Conservation (phyloP, 164 flowering plant genomes). For the Aristolochia californica region DNA sequence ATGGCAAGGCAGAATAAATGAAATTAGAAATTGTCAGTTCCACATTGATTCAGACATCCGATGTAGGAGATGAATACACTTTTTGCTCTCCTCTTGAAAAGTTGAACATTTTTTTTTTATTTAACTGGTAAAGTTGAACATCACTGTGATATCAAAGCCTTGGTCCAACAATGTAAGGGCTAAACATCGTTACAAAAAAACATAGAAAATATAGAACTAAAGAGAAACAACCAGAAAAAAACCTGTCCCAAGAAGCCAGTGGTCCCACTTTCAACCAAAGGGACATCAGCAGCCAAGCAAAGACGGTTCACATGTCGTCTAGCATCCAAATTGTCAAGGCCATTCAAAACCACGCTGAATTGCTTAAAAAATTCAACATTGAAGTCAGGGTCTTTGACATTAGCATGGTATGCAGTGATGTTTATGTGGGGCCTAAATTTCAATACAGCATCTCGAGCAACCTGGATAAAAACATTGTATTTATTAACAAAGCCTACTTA, state of each 20-base stretch:
- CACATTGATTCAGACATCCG: too few relatives aligned
- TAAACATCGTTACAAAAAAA: background rate
- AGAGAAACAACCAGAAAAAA: conserved; percentile 8
- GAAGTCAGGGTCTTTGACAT: conserved; percentile 81
- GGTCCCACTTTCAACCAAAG: conserved; percentile 96
- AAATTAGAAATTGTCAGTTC: too few relatives aligned
- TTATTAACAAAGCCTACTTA: background rate
- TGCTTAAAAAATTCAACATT: conserved; percentile 88
- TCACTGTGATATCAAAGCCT: too few relatives aligned
- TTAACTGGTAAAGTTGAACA: too few relatives aligned
- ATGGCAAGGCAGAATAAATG: too few relatives aligned
- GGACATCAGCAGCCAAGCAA: conserved; percentile 91
- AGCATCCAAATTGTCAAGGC: conserved; percentile 95
- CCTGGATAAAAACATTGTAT: conserved; percentile 36
- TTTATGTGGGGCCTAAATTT: conserved; percentile 74
- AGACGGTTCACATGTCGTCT: conserved; percentile 95
- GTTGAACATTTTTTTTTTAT: too few relatives aligned
- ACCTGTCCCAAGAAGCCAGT: conserved; percentile 99
- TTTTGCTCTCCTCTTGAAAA: too few relatives aligned
- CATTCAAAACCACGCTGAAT: conserved; percentile 86
- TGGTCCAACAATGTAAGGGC: too few relatives aligned
- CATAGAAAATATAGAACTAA: background rate
- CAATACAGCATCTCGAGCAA: conserved; percentile 92
- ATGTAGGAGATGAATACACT: too few relatives aligned
- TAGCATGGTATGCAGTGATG: conserved; percentile 87